Percentiles rank a stretch among this genome's conserved stretches.
phyloP scores from a whole-genome alignment of 805 yeast genomes.

The Suhomyces sp. region DNA sequence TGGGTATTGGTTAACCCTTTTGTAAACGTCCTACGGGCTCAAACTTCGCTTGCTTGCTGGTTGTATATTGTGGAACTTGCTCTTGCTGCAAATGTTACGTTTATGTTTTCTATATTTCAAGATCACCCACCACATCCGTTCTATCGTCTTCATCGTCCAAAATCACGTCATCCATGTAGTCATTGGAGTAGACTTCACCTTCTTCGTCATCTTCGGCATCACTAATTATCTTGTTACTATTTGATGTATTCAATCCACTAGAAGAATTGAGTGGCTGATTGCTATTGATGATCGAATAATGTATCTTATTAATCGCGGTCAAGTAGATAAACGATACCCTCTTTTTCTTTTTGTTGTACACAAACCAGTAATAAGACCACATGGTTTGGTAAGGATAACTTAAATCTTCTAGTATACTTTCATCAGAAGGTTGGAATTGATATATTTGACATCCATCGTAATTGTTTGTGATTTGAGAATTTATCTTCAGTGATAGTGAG shows the following conservation, averaged over 20 bases:
- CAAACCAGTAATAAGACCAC: conserved; percentile 88
- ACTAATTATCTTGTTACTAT: conserved; percentile 21
- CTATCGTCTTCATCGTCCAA: conserved; percentile 20
- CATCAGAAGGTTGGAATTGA: conserved; percentile 61
- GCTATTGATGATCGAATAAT: conserved; percentile 33
- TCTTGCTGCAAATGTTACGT: too few species aligned
- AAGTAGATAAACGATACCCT: conserved; percentile 85
- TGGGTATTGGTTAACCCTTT: too few species aligned
- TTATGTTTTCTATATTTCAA: conserved; percentile 32
- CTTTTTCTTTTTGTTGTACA: conserved; percentile 86
- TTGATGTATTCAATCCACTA: conserved; percentile 18
- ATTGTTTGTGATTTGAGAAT: conserved; percentile 13
- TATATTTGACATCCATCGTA: conserved; percentile 57
- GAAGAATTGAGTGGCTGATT: conserved; percentile 15
- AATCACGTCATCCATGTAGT: conserved; percentile 18
- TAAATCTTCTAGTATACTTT: conserved; percentile 60
- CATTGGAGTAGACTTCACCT: conserved; percentile 22
- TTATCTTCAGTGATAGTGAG: conserved; percentile 10
- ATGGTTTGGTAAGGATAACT: conserved; percentile 46
- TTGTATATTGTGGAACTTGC: too few species aligned
- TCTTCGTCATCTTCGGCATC: conserved; percentile 27
- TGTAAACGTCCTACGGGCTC: too few species aligned
- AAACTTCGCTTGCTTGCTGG: too few species aligned
- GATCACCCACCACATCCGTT: conserved; percentile 38
- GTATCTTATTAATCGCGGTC: conserved; percentile 46